Conservation (phyloP, 192 early-diverging fungal species). For the Coemansia sp. region DNA sequence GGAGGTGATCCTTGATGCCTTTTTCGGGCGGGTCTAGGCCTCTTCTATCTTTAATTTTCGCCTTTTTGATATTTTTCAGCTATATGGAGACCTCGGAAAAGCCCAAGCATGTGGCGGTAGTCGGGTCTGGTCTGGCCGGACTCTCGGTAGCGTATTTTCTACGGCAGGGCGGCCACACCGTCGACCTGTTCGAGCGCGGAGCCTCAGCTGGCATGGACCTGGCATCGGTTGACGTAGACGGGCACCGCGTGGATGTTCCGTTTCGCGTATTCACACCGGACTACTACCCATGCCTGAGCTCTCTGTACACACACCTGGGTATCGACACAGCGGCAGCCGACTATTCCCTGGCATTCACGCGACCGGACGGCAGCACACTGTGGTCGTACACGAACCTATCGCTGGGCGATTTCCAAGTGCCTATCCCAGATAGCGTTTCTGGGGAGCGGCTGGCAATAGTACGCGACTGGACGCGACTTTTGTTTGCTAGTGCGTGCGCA, state of each 20-base stretch:
- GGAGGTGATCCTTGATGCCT: background rate
- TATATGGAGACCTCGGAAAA: background rate
- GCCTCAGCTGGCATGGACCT: slow-evolving; percentile 42
- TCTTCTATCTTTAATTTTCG: background rate
- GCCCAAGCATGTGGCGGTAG: slow-evolving; percentile 30
- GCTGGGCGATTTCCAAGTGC: slow-evolving; percentile 22
- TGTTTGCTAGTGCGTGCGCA: slow-evolving; percentile 11
- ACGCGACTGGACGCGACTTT: slow-evolving; percentile 42
- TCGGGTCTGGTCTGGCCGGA: slow-evolving; percentile 49
- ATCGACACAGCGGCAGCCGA: slow-evolving; percentile 36
- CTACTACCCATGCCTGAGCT: slow-evolving; percentile 48
- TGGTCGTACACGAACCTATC: slow-evolving; percentile 49
- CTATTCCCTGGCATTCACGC: slow-evolving; percentile 43
- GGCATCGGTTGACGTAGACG: slow-evolving; percentile 40
- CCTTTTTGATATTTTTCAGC: background rate
- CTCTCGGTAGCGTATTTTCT: slow-evolving; percentile 45
- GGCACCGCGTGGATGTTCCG: slow-evolving; percentile 47
- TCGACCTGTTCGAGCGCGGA: slow-evolving; percentile 41
- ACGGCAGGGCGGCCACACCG: slow-evolving; percentile 25
- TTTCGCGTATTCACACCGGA: slow-evolving; percentile 51
- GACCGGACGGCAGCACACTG: slow-evolving; percentile 4
- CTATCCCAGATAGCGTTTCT: slow-evolving; percentile 22
- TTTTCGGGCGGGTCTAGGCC: background rate
- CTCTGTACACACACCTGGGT: slow-evolving; percentile 38
- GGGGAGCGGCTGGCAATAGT: slow-evolving; percentile 15